Base-by-base conservation (phyloP, 768 basidiomycete genomes). In the Sporobolomyces phaffii region DNA sequence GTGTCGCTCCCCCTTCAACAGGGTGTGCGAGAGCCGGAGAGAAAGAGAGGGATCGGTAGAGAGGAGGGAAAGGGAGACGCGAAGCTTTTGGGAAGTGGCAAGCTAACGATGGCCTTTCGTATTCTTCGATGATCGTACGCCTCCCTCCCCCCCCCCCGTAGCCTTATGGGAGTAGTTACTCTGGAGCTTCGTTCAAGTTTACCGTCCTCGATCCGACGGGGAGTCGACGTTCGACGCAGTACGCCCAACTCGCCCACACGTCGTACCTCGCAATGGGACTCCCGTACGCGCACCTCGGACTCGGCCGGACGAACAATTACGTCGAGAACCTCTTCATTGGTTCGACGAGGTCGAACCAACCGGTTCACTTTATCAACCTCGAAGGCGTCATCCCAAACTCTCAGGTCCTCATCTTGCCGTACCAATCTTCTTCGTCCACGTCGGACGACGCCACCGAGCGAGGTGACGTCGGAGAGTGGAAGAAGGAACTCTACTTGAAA, bases 321-420 rank as follows among this genome's bases (percentile, higher is more conserved):
- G 92, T 99, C 74, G 96, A 99, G 82, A 97, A 97, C 77, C 83
- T 99, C 3, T 96, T 96, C 76, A 89, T 98, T 24, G 96, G 96
- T 20, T 87, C 91, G 6, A 94, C 92, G 9, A 82, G 89, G 34
- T 41, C 38, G 8, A 86, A 90, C 65, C 73, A 74, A 41, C 77
- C 81, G 0, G 76, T 80, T 40, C 90, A 94, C 75, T 90, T 82
- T 71, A 91, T 94, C 77, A 87, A 88, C 76, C 87, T 98, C 83
- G 96, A 98, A 76, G 93, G 93, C 31, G 87, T 99, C 38, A 92
- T 99, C 49, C 96, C 96, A 0, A 98, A 99, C 77, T 96, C 92
- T 5, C 91, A 91, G 69, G 85, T 99, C 18, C 87, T 98, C n/a
- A 92, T 99, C 73, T 84, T 88, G 43, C 93, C 94, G 0, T 80